Percentiles rank a stretch among this genome's conserved stretches.
phyloP scores from a whole-genome alignment of 768 basidiomycete species.

The Holtermannia corniformis region DNA sequence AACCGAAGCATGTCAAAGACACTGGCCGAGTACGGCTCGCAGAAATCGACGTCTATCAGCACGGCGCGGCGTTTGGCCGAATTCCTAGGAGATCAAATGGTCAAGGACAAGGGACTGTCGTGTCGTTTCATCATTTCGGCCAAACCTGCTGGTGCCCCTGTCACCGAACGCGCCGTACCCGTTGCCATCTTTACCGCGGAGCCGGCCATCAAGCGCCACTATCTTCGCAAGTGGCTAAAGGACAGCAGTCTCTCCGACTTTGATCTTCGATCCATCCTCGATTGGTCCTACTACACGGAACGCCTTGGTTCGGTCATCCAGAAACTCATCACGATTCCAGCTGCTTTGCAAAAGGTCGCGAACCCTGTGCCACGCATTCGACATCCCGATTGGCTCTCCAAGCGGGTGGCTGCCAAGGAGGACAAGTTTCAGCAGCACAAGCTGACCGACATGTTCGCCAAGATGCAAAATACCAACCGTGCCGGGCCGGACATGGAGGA shows the following conservation, averaged over 20 bases:
- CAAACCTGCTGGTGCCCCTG: slow-evolving; percentile 81
- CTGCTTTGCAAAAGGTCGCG: slow-evolving; percentile 91
- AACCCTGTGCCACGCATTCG: slow-evolving; percentile 93
- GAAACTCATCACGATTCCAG: slow-evolving; percentile 97
- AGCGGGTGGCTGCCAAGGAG: slow-evolving; percentile 73
- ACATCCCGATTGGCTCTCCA: slow-evolving; percentile 95
- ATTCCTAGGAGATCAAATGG: slow-evolving; percentile 96
- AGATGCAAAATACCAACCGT: slow-evolving; percentile 29
- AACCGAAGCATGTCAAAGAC: slow-evolving; percentile 97
- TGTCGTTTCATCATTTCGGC: slow-evolving; percentile 99
- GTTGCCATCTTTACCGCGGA: slow-evolving; percentile 97
- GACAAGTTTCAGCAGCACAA: slow-evolving; percentile 99
- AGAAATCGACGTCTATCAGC: slow-evolving; percentile 97
- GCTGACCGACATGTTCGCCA: slow-evolving; percentile 80
- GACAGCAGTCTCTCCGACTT: slow-evolving; percentile 79
- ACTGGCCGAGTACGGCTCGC: slow-evolving; percentile 85
- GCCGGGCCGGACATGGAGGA: slow-evolving; percentile 57
- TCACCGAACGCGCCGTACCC: slow-evolving; percentile 93
- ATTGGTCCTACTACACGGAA: slow-evolving; percentile 98
- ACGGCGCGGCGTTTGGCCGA: slow-evolving; percentile 91
- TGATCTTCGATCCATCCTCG: slow-evolving; percentile 85
- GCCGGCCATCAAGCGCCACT: slow-evolving; percentile 74
- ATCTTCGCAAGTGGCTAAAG: slow-evolving; percentile 93
- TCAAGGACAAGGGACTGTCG: slow-evolving; percentile 96
- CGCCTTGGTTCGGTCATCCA: slow-evolving; percentile 95